A percentile compares a stretch with the other conserved stretches of the same genome.
Evolutionary conservation across 2,329 filamentous ascomycete species (phyloP).

Genomic region (Acrocalymma vagum): DNA sequence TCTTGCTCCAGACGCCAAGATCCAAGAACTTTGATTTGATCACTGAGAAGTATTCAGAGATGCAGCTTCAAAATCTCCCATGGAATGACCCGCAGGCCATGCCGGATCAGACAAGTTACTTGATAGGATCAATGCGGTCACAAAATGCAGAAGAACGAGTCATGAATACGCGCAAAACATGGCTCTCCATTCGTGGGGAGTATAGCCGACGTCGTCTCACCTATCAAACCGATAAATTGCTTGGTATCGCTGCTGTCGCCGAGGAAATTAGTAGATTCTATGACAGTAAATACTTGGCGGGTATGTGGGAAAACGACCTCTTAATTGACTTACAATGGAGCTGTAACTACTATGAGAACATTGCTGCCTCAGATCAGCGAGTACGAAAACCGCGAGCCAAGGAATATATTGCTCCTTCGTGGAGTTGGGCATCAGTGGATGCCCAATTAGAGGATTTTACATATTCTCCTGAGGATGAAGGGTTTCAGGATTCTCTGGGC

Average conservation of each 20-base stretch:
- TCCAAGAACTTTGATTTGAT: too few relatives aligned
- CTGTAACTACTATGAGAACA: not conserved
- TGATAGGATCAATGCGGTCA: slow-evolving; percentile 8
- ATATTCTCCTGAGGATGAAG: slow-evolving; percentile 5
- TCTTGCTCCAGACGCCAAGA: too few relatives aligned
- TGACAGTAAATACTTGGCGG: slow-evolving; percentile 9
- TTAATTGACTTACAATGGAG: slow-evolving; percentile 13
- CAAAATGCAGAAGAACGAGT: slow-evolving; percentile 2
- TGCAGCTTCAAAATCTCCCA: slow-evolving; percentile 10
- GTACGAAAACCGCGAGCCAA: slow-evolving; percentile 3
- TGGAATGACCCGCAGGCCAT: too few relatives aligned
- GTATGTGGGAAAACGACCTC: slow-evolving; percentile 15
- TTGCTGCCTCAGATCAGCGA: not conserved
- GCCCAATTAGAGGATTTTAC: slow-evolving; percentile 8
- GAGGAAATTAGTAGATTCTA: slow-evolving; percentile 11
- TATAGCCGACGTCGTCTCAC: slow-evolving; percentile 14
- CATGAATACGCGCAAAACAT: slow-evolving; percentile 10
- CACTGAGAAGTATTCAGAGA: too few relatives aligned
- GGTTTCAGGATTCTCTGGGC: not conserved
- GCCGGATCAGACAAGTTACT: too few relatives aligned
- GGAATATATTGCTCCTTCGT: slow-evolving; percentile 12
- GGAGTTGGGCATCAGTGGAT: slow-evolving; percentile 15
- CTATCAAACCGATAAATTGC: slow-evolving; percentile 12
- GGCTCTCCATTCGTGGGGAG: slow-evolving; percentile 12
- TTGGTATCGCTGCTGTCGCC: slow-evolving; percentile 14